A percentile compares a stretch with the other conserved stretches of the same genome.
Conservation (phyloP, 2,329 filamentous ascomycete species). For the Penicillium concentricum region DNA sequence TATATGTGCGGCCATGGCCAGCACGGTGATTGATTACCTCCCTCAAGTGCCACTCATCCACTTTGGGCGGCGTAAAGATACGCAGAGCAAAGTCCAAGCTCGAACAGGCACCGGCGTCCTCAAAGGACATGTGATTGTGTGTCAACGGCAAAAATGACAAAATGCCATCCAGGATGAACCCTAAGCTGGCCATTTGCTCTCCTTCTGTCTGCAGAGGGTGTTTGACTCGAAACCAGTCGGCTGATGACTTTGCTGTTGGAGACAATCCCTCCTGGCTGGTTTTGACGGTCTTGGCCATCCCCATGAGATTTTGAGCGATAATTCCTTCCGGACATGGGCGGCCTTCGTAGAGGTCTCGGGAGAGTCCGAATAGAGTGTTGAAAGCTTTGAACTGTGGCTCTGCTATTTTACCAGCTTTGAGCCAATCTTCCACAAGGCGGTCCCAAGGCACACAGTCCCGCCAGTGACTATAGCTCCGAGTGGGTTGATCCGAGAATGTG, state of each 20-base stretch:
- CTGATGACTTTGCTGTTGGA: neutral
- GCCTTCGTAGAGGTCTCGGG: neutral
- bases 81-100: neutral
- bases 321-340: neutral
- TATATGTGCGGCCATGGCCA: slow-evolving; percentile 48
- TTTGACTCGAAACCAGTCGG: neutral
- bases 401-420: neutral
- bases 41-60: neutral
- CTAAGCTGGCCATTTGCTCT: neutral
- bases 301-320: neutral
- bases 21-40: neutral
- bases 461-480: neutral
- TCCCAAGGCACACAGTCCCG: neutral
- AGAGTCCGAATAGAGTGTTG: neutral
- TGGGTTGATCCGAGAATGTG: neutral
- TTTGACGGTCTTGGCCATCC: neutral
- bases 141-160: neutral
- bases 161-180: neutral
- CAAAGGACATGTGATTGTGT: neutral
- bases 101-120: neutral
- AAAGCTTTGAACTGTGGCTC: neutral
- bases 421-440: neutral
- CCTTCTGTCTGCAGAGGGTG: neutral
- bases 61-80: neutral
- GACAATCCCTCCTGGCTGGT: neutral